Conservation (phyloP, 2,329 filamentous ascomycete species). For the Karstenula rhodostoma region DNA sequence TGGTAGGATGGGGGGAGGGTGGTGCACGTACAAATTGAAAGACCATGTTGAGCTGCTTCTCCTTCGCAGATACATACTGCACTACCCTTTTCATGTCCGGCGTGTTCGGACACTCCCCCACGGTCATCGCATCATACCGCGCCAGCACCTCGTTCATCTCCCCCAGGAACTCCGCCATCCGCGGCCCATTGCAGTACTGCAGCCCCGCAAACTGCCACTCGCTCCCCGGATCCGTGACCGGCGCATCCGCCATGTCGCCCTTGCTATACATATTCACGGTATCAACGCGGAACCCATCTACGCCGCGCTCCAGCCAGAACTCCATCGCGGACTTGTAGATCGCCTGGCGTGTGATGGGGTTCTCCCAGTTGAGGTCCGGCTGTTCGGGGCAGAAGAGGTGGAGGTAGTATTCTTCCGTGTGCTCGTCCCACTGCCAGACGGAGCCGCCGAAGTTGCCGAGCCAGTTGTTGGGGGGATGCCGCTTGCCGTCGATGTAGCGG, state of each 20-base stretch:
- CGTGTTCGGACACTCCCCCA: constrained; percentile 73
- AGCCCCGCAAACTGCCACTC: constrained; percentile 49
- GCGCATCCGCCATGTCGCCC: constrained; percentile 44
- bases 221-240: constrained; percentile 38
- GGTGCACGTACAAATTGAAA: constrained; percentile 59
- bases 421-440: constrained; percentile 75
- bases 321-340: constrained; percentile 74
- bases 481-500: constrained; percentile 62
- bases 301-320: constrained; percentile 80
- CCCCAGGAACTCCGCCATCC: constrained; percentile 71
- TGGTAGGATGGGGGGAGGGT: not conserved
- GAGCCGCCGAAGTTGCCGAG: constrained; percentile 68
- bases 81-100: constrained; percentile 66
- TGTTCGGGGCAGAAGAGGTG: constrained; percentile 79
- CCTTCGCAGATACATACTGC: constrained; percentile 65
- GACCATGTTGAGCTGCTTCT: constrained; percentile 72
- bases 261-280: constrained; percentile 51
- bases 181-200: constrained; percentile 73
- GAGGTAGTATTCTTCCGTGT: constrained; percentile 77
- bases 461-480: constrained; percentile 80
- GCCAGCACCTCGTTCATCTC: constrained; percentile 70
- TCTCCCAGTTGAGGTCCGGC: constrained; percentile 89
- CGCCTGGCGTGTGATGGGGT: constrained; percentile 69
- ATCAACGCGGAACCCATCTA: constrained; percentile 57
- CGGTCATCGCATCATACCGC: constrained; percentile 72